Conservation (phyloP, 2,329 filamentous ascomycete genomes). For the Botrytis tulipae region DNA sequence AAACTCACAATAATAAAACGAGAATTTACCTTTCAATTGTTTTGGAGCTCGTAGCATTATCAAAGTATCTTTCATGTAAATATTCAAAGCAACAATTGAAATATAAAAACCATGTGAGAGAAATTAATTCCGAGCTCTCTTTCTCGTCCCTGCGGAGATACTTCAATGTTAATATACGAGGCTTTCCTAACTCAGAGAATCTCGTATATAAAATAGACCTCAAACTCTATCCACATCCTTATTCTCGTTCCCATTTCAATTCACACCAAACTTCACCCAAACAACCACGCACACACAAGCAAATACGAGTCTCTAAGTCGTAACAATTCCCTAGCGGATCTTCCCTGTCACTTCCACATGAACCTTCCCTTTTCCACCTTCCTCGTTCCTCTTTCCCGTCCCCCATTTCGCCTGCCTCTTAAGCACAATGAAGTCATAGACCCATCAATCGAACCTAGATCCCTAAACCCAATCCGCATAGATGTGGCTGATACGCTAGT, state of each 20-base stretch:
- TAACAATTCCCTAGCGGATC: background rate
- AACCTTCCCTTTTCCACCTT: background rate
- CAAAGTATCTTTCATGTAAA: background rate
- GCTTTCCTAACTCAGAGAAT: background rate
- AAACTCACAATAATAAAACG: background rate
- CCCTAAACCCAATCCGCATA: background rate
- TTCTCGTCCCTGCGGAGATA: background rate
- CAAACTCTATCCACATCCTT: background rate
- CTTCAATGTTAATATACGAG: background rate
- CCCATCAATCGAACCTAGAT: background rate
- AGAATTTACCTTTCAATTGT: background rate
- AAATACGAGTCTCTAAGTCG: background rate
- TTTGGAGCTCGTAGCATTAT: background rate
- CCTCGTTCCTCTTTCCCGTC: background rate
- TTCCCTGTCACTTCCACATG: background rate
- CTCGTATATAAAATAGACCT: background rate
- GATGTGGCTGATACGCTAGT: background rate
- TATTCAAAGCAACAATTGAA: background rate
- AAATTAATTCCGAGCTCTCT: background rate
- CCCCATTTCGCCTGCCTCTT: background rate
- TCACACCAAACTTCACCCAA: background rate
- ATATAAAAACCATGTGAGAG: background rate
- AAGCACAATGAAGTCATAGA: constrained; percentile 11
- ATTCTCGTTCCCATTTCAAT: no score
- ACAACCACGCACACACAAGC: background rate